phyloP scores from a whole-genome alignment of 257 asterid species.

The Rehmannia glutinosa region DNA sequence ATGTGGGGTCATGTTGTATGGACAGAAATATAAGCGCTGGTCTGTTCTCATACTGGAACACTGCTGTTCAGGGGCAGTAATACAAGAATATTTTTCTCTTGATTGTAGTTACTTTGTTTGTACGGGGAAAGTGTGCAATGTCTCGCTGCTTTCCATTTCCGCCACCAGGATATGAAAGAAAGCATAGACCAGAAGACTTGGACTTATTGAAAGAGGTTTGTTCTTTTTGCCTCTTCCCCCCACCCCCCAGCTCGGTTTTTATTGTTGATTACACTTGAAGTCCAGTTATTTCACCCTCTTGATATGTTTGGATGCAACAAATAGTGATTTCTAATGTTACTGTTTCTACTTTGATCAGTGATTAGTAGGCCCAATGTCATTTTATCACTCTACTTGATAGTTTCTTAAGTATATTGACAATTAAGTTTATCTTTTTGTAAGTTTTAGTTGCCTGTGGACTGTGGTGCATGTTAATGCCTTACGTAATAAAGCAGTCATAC shows the following conservation, averaged over 20 bases:
- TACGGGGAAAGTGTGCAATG: slow-evolving; percentile 57
- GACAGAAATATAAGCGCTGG: slow-evolving; percentile 43
- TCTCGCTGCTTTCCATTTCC: slow-evolving; percentile 98
- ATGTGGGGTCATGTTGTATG: slow-evolving; percentile 78
- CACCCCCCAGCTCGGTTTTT: background rate
- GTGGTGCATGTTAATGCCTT: background rate
- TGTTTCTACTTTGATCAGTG: background rate
- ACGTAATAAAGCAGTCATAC: background rate
- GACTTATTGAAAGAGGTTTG: slow-evolving; percentile 66
- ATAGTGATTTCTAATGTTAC: background rate
- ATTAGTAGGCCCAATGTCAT: background rate
- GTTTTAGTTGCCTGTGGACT: background rate
- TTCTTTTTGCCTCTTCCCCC: slow-evolving; percentile 12
- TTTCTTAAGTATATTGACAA: slow-evolving; percentile 6
- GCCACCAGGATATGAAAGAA: slow-evolving; percentile 85
- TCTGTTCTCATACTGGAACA: slow-evolving; percentile 45
- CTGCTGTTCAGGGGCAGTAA: slow-evolving; percentile 36
- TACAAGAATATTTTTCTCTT: slow-evolving; percentile 30
- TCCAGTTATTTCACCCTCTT: background rate
- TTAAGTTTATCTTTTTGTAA: background rate
- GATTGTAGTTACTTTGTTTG: slow-evolving; percentile 19
- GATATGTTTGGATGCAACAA: background rate
- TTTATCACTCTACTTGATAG: background rate
- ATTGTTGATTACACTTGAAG: background rate
- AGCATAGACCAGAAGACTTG: slow-evolving; percentile 57